Evolutionary conservation across 1,139 yeast species (phyloP), one percentile per base, ranked within the genome.

Genomic region (Kluyveromyces marxianus): DNA sequence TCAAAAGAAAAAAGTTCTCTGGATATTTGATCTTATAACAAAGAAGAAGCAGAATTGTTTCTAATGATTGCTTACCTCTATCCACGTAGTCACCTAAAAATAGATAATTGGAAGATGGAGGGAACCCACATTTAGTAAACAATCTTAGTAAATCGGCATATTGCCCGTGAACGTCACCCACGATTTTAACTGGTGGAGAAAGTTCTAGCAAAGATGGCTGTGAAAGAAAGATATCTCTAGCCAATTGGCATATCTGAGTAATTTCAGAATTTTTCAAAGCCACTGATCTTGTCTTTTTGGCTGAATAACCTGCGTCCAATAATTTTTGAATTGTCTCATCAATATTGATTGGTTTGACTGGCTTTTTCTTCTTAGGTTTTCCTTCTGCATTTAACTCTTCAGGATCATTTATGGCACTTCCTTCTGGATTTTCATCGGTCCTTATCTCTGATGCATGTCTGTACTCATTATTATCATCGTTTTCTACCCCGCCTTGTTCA

Each of bases 101-200:
- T 51, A 92, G 71, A 67, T 89, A 92, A 65, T 92, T 92, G 24
- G 96, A 79, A 51, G 86, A 79, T 2, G 98, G 98, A n/a, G 98
- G 98, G 68, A 88, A 92, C 25, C 97, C 98, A 70, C 97, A 90
- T 70, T 87, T 88, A 42, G 95, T 89, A 66, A 92, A 92, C 55
- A 92, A 76, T 54, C 97, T 77, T 53, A 92, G 81, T 56, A 92
- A 71, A 67, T 92, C 98, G 44, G 89, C 86, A 66, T 83, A 92
- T 65, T 92, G 98, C 24, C 98, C 97, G 67, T 92, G 98, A 35
- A 92, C 95, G 64, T 92, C 98, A 39, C 97, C 98, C 4, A 90
- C 97, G 36, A 92, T 90, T 67, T 92, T 92, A 21, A 92, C 98
- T 0, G 98, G 97, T 0, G 97, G 96, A 21, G 89, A 80, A 50